phyloP scores from a whole-genome alignment of 805 yeast species.

The Teunomyces stri region DNA sequence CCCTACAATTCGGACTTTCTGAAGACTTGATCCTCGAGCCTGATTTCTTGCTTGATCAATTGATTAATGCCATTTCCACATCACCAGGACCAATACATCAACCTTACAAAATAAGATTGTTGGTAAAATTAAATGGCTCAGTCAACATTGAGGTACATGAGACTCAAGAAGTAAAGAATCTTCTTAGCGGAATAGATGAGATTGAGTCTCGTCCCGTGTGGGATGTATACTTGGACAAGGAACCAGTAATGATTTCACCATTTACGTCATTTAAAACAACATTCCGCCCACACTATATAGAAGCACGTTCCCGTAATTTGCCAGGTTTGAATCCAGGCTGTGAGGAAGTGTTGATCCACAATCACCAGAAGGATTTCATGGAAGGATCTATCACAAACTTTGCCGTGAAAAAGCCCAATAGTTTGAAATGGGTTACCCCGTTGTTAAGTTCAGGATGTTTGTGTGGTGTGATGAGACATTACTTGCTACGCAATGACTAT shows the following conservation, averaged over 20 bases:
- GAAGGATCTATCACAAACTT: constrained; percentile 85
- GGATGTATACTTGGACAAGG: constrained; percentile 61
- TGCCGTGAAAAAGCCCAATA: constrained; percentile 51
- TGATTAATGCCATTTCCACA: constrained; percentile 25
- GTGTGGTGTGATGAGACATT: constrained; percentile 77
- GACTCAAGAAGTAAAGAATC: constrained; percentile 21
- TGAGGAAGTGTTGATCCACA: constrained; percentile 69
- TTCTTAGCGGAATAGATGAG: constrained; percentile 27
- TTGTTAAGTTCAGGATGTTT: constrained; percentile 74
- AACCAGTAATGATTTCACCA: constrained; percentile 56
- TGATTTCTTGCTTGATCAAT: constrained; percentile 36
- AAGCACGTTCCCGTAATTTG: constrained; percentile 54
- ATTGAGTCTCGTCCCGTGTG: constrained; percentile 28
- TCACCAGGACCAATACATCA: constrained; percentile 18
- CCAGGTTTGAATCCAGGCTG: constrained; percentile 38
- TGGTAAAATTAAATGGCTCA: constrained; percentile 27
- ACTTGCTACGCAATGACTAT: constrained; percentile 51
- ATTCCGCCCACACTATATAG: constrained; percentile 57
- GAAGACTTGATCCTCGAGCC: constrained; percentile 43
- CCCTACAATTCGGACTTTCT: constrained; percentile 30
- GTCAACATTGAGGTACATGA: constrained; percentile 33
- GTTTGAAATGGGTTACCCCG: constrained; percentile 74
- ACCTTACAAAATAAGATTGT: constrained; percentile 34
- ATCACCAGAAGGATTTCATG: constrained; percentile 55
- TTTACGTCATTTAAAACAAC: constrained; percentile 91